These are phyloP conservation scores for Candida ovalis DNA, from an alignment of 805 yeast species.

Conservation along the genomic window DNA sequence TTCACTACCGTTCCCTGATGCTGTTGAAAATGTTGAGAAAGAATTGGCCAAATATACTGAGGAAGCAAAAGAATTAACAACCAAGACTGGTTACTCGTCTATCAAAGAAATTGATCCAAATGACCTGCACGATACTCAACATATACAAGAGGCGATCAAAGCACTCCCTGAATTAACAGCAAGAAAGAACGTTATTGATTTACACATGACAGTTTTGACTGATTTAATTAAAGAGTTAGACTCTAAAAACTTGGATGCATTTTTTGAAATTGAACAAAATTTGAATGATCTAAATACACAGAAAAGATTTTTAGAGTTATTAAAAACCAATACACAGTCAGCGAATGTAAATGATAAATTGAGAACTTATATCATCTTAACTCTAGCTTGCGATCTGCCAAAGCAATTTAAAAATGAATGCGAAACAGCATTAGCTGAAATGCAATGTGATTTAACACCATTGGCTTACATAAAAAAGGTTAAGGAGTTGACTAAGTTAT, in stretches of 20 bases:
- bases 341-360: conserved; percentile 67
- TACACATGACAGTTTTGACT: conserved; percentile 95
- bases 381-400: conserved; percentile 50
- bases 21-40: conserved; percentile 92
- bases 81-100: conserved; percentile 66
- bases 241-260: conserved; percentile 81
- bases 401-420: conserved; percentile 50
- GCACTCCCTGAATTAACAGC: conserved; percentile 90
- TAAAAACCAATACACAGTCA: conserved; percentile 52
- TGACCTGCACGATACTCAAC: conserved; percentile 51
- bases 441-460: conserved; percentile 60
- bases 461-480: conserved; percentile 73
- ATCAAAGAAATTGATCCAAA: conserved; percentile 72
- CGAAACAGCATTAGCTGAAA: conserved; percentile 53
- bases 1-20: conserved; percentile 93
- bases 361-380: conserved; percentile 82
- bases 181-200: conserved; percentile 82
- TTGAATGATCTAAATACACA: conserved; percentile 57
- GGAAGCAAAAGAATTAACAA: conserved; percentile 84
- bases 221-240: conserved; percentile 78
- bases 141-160: conserved; percentile 82
- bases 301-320: conserved; percentile 55
- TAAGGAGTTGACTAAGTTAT: conserved; percentile 67
- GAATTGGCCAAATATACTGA: conserved; percentile 78
- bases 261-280: conserved; percentile 91